Conservation (phyloP, 495 filamentous ascomycete genomes). For the Sphaerosporella brunnea region DNA sequence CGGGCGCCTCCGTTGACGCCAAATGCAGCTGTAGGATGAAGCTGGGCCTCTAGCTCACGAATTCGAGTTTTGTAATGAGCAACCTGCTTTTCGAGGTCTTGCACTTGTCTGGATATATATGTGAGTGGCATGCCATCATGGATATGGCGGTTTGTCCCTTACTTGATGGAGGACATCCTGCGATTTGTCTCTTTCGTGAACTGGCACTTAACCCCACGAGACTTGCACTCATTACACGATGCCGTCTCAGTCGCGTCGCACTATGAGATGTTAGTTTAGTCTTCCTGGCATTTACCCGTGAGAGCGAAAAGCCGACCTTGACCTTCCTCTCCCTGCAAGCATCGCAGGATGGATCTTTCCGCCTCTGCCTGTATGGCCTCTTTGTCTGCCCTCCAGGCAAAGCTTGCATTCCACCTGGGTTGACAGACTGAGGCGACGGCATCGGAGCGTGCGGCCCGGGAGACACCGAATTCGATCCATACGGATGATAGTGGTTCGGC, state of each 20-base stretch:
- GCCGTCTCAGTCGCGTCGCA: constrained; percentile 93
- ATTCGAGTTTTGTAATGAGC: constrained; percentile 37
- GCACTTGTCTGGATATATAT: constrained; percentile 50
- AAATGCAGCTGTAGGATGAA: constrained; percentile 34
- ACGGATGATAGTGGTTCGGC: constrained; percentile 21
- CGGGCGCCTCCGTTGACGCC: constrained; percentile 40
- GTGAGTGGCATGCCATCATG: too few species aligned
- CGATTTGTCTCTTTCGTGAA: constrained; percentile 99
- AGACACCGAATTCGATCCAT: constrained; percentile 22
- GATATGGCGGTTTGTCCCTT: too few species aligned
- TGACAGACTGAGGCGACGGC: constrained; percentile 16
- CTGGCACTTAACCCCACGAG: constrained; percentile 86
- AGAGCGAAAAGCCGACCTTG: constrained; percentile 40
- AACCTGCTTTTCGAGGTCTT: constrained; percentile 90
- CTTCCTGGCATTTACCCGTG: too few species aligned
- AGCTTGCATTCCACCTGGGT: constrained; percentile 26
- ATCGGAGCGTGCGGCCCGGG: constrained; percentile 23
- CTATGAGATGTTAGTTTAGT: too few species aligned
- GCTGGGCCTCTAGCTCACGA: constrained; percentile 26
- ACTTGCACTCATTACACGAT: constrained; percentile 91
- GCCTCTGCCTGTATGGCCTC: constrained; percentile 77
- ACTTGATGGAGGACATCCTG: constrained; percentile 97
- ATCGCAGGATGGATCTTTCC: constrained; percentile 96
- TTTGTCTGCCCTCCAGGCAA: constrained; percentile 45
- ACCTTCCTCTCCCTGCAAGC: constrained; percentile 95